Evolutionary conservation across 176 grass and related monocot species (phyloP).

Genomic region (Oryza coarctata): DNA sequence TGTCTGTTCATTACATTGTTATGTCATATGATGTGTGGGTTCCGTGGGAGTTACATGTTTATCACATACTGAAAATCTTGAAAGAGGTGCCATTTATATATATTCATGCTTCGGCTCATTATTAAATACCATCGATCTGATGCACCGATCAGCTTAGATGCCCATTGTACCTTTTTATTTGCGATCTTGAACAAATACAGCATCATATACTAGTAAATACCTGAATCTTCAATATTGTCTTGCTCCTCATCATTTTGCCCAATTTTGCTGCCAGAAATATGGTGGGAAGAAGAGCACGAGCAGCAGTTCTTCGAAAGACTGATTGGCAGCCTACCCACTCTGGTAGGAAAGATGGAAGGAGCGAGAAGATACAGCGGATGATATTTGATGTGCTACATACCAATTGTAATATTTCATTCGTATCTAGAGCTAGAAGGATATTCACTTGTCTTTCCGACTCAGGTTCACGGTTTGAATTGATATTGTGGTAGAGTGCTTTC

Average conservation of each 20-base stretch:
- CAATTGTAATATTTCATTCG: conserved; percentile 64
- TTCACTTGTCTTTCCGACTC: conserved; percentile 41
- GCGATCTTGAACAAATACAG: background rate
- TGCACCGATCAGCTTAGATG: background rate
- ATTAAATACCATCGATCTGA: background rate
- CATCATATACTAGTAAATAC: background rate
- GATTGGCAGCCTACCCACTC: conserved; percentile 12
- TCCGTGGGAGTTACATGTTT: background rate
- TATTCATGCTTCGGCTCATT: background rate
- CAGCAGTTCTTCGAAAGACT: conserved; percentile 58
- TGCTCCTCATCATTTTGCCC: background rate
- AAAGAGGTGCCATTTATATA: background rate
- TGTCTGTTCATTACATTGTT: background rate
- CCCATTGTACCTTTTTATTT: background rate
- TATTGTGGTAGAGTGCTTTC: conserved; percentile 32
- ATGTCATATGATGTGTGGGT: background rate
- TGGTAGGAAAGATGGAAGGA: conserved; percentile 22
- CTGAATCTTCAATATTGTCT: background rate
- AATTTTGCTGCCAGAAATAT: conserved; percentile 51
- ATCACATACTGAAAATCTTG: background rate
- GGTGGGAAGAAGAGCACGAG: conserved; percentile 66
- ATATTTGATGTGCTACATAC: conserved; percentile 50
- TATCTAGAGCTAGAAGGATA: conserved; percentile 54
- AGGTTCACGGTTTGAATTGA: conserved; percentile 44
- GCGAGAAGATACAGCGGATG: conserved; percentile 29